These are phyloP conservation scores for Oryza coarctata DNA, from an alignment of 176 grass and related monocot genomes.

Conservation along the genomic window DNA sequence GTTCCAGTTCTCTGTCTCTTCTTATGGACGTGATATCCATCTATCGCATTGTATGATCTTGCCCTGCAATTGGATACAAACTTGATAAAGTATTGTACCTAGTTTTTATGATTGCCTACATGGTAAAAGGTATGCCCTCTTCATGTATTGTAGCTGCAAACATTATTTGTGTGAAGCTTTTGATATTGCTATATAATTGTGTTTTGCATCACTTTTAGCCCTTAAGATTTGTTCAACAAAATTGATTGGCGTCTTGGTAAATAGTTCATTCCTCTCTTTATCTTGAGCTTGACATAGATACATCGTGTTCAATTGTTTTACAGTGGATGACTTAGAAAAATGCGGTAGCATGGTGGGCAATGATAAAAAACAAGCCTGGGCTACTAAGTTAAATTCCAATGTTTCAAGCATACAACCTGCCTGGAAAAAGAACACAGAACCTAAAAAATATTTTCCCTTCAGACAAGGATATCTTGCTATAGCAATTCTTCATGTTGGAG, in stretches of 20 bases:
- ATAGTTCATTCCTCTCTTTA: not conserved
- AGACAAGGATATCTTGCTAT: slow-evolving; percentile 91
- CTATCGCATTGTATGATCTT: slow-evolving; percentile 8
- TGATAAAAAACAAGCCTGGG: slow-evolving; percentile 43
- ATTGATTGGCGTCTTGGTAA: slow-evolving; percentile 11
- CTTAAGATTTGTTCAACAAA: slow-evolving; percentile 11
- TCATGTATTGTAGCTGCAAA: slow-evolving; percentile 8
- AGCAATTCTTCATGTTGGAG: slow-evolving; percentile 79
- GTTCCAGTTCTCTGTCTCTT: slow-evolving; percentile 5
- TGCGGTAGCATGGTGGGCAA: slow-evolving; percentile 80
- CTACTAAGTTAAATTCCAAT: slow-evolving; percentile 52
- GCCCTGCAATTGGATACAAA: slow-evolving; percentile 6
- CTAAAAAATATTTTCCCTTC: slow-evolving; percentile 81
- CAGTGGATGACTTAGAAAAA: slow-evolving; percentile 91
- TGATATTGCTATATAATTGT: not conserved
- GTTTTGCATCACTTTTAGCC: not conserved
- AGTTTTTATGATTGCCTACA: not conserved
- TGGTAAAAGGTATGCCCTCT: slow-evolving; percentile 2
- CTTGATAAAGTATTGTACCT: slow-evolving; percentile 6
- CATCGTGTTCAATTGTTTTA: slow-evolving; percentile 39
- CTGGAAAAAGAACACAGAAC: slow-evolving; percentile 47
- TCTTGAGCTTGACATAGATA: slow-evolving; percentile 10
- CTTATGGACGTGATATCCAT: slow-evolving; percentile 18
- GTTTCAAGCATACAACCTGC: slow-evolving; percentile 41
- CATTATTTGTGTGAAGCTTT: not conserved